phyloP scores from a whole-genome alignment of 2,329 filamentous ascomycete genomes.

The Nakataea oryzae region DNA sequence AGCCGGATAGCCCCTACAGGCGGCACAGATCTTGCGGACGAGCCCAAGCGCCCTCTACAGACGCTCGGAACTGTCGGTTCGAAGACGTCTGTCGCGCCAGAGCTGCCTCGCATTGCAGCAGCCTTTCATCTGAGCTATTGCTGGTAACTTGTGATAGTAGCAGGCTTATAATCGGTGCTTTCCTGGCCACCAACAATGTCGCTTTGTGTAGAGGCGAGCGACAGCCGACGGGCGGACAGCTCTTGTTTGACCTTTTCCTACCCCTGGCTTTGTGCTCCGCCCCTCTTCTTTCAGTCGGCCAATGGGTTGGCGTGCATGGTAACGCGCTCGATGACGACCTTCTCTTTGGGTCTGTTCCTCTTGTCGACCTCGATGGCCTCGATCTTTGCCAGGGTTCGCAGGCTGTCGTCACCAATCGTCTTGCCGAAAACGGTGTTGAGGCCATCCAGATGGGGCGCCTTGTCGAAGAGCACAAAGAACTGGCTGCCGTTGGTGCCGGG shows the following conservation, averaged over 20 bases:
- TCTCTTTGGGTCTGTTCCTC: conserved; percentile 63
- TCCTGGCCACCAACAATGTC: not conserved
- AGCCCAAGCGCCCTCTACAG: not conserved
- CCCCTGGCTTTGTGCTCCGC: not conserved
- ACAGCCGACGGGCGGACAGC: not conserved
- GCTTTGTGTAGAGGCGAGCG: not conserved
- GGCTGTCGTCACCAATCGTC: conserved; percentile 53
- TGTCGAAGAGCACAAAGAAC: conserved; percentile 72
- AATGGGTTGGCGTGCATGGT: conserved; percentile 74
- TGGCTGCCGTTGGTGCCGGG: conserved; percentile 66
- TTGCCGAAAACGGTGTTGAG: conserved; percentile 79
- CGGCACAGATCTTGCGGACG: not conserved
- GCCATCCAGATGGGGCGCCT: conserved; percentile 71
- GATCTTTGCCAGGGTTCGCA: conserved; percentile 58
- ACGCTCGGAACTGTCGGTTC: not conserved
- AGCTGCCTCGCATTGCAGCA: not conserved
- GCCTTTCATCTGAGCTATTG: not conserved
- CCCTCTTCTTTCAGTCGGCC: conserved; percentile 29
- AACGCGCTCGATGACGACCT: conserved; percentile 57
- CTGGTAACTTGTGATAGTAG: not conserved
- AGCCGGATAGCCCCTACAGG: not conserved
- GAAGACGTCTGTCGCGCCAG: not conserved
- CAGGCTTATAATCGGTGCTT: not conserved
- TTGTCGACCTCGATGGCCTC: conserved; percentile 66
- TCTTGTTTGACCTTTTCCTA: not conserved